Conservation (phyloP, 345 rosid species). For the Physaria fendleri region DNA sequence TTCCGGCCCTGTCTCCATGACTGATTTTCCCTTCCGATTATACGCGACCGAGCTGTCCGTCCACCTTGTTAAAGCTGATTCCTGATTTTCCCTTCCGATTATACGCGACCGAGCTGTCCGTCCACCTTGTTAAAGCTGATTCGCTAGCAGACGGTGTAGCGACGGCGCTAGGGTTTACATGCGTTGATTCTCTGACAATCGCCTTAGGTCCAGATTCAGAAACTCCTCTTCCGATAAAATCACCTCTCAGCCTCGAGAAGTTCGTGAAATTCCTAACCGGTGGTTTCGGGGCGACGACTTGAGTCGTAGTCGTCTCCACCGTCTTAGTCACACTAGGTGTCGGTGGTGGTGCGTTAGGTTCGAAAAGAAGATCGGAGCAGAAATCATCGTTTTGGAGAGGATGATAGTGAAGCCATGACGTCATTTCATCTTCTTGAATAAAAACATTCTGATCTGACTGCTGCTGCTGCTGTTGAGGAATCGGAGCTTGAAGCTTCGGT, state of each 20-base stretch:
- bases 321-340: too few species aligned
- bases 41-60: too few species aligned
- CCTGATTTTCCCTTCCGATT: too few species aligned
- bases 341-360: too few species aligned
- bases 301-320: not conserved
- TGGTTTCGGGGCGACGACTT: too few species aligned
- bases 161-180: constrained; percentile 53
- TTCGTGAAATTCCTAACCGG: constrained; percentile 57
- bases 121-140: too few species aligned
- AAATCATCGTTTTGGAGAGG: constrained; percentile 41
- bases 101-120: constrained; percentile 25
- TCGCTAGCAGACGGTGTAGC: constrained; percentile 36
- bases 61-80: too few species aligned
- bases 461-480: too few species aligned
- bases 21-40: constrained; percentile 19
- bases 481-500: not conserved
- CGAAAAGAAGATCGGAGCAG: constrained; percentile 60
- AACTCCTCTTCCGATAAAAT: constrained; percentile 3
- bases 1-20: constrained; percentile 20
- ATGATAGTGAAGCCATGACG: too few species aligned
- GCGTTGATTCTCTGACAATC: constrained; percentile 48
- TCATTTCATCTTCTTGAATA: constrained; percentile 88
- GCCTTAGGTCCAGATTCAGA: constrained; percentile 42
- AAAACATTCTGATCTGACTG: constrained; percentile 43
- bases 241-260: constrained; percentile 44